A percentile compares a stretch with the other conserved stretches of the same genome.
These are phyloP conservation scores for Vitis rotundifolia DNA, from an alignment of 164 flowering plant species.

Conservation along the genomic window DNA sequence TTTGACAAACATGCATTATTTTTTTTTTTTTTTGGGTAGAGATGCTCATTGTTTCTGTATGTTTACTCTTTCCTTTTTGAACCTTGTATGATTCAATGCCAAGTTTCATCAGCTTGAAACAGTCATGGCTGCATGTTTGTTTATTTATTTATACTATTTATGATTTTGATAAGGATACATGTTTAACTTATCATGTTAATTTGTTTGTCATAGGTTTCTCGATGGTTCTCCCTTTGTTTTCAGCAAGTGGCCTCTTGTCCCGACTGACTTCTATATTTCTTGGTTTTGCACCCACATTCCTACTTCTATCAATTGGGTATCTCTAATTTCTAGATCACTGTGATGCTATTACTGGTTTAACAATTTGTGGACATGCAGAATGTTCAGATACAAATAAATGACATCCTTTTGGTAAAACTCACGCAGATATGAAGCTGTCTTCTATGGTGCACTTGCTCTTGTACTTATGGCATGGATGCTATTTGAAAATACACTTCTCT, in stretches of 20 bases:
- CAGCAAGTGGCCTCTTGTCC: conserved; percentile 62
- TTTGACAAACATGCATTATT: background rate
- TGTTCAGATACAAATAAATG: background rate
- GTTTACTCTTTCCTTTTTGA: background rate
- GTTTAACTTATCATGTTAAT: background rate
- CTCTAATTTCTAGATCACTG: conserved; percentile 6
- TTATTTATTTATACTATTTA: background rate
- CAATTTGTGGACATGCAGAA: conserved; percentile 2
- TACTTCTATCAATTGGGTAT: conserved; percentile 95
- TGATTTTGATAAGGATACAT: no score
- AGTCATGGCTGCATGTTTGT: background rate
- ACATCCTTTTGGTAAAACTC: conserved; percentile 7
- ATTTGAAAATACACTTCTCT: conserved; percentile 63
- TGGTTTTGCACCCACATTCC: conserved; percentile 93
- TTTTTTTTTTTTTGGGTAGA: background rate
- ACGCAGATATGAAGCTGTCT: conserved; percentile 92
- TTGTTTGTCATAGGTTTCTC: conserved; percentile 57
- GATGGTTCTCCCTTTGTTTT: conserved; percentile 79
- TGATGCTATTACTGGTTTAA: conserved; percentile 6
- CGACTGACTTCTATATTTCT: conserved; percentile 88
- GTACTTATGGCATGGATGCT: conserved; percentile 90
- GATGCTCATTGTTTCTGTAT: background rate
- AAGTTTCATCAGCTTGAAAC: background rate
- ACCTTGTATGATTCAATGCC: background rate
- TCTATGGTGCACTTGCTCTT: conserved; percentile 80